Conservation (phyloP, 1,284 basidiomycete genomes). For the Ganoderma resinaceum region DNA sequence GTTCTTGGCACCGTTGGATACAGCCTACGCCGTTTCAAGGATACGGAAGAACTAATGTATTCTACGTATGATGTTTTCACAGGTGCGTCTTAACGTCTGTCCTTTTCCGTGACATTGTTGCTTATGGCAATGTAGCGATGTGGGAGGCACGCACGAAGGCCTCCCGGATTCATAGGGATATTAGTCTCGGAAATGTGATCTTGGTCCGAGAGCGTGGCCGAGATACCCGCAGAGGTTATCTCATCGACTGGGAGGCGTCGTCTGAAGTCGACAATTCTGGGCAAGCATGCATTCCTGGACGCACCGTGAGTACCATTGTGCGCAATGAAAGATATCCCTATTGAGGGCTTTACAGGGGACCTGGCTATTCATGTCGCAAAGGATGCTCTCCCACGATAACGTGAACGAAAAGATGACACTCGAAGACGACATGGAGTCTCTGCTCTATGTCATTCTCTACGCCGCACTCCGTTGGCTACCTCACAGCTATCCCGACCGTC, state of each 20-base stretch:
- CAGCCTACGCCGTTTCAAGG: not conserved
- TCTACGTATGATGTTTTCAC: conserved; percentile 19
- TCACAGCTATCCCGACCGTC: not conserved
- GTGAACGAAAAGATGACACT: conserved; percentile 1
- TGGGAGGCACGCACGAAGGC: conserved; percentile 13
- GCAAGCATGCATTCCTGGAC: not conserved
- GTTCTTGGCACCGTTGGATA: conserved; percentile 18
- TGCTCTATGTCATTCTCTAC: conserved; percentile 27
- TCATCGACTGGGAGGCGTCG: conserved; percentile 23
- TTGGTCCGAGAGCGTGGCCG: conserved; percentile 13
- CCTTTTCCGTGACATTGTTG: not conserved
- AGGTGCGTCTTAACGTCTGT: not conserved
- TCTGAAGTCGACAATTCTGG: conserved; percentile 8
- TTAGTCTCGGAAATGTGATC: conserved; percentile 22
- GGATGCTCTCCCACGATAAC: not conserved
- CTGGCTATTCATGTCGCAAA: conserved; percentile 19
- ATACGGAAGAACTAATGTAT: conserved; percentile 15
- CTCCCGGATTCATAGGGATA: conserved; percentile 17
- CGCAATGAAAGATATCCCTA: not conserved
- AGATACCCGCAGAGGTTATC: conserved; percentile 8
- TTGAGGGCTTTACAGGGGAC: conserved; percentile 14
- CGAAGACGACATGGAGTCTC: conserved; percentile 26
- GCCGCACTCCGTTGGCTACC: conserved; percentile 15
- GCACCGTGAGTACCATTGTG: not conserved
- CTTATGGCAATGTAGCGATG: conserved; percentile 12